Conservation (phyloP, 352 stramenopile genomes). For the Pythium phragmiticola region DNA sequence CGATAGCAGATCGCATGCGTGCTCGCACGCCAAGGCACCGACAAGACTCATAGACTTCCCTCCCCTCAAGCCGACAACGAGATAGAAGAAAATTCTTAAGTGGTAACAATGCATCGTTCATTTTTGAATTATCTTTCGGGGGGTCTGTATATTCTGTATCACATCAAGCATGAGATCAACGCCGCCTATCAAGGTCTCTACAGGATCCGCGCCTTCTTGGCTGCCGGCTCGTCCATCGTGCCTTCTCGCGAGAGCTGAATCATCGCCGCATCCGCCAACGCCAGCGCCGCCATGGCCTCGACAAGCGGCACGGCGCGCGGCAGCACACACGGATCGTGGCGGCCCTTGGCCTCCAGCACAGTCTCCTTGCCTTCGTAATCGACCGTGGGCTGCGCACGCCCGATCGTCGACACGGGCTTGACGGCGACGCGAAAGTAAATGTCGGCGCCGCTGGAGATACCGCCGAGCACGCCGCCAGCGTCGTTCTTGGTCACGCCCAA, state of each 20-base stretch:
- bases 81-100: not conserved
- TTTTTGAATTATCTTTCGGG: not conserved
- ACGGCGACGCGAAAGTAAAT: slow-evolving; percentile 99
- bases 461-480: slow-evolving; percentile 95
- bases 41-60: slow-evolving; percentile 1
- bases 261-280: slow-evolving; percentile 95
- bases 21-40: not conserved
- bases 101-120: not conserved
- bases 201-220: slow-evolving; percentile 52
- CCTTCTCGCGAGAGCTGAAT: slow-evolving; percentile 92
- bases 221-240: slow-evolving; percentile 47
- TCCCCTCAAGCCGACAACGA: not conserved
- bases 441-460: slow-evolving; percentile 97
- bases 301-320: slow-evolving; percentile 97
- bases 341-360: slow-evolving; percentile 95
- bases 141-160: slow-evolving; percentile 1
- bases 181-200: slow-evolving; percentile 3
- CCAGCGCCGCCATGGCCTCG: slow-evolving; percentile 97
- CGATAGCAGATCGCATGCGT: not conserved
- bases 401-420: slow-evolving; percentile 99
- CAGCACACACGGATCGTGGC: slow-evolving; percentile 98
- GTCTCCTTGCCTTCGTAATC: slow-evolving; percentile 95
- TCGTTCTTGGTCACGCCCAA: slow-evolving; percentile 86
- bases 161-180: not conserved
- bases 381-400: slow-evolving; percentile 92